A percentile compares a stretch with the other conserved stretches of the same genome.
Conservation (phyloP, 768 basidiomycete genomes). For the Omphalotus guepiniiformis region DNA sequence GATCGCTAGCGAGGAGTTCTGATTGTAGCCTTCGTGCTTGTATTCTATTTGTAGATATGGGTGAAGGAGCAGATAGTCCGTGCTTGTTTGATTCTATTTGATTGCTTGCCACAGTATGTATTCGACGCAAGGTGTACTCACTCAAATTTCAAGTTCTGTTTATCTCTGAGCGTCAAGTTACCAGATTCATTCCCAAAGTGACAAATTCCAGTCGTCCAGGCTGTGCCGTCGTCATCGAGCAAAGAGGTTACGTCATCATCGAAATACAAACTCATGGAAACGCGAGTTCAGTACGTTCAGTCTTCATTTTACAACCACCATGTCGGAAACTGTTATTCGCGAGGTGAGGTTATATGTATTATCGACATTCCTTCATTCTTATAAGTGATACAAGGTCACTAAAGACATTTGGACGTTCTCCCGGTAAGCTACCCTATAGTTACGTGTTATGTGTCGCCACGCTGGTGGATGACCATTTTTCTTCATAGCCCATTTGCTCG, state of each 20-base stretch:
- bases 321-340: slow-evolving; percentile 29
- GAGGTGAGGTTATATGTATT: slow-evolving; percentile 27
- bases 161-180: no score
- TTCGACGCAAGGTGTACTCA: not conserved
- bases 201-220: no score
- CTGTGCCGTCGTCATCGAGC: no score
- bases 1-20: slow-evolving; percentile 47
- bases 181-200: no score
- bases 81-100: no score
- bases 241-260: not conserved
- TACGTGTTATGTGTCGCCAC: no score
- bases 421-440: slow-evolving; percentile 40
- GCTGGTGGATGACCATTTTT: not conserved
- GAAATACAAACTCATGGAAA: not conserved
- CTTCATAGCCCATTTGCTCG: slow-evolving; percentile 58
- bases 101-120: no score
- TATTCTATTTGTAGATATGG: no score
- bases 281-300: not conserved
- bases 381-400: slow-evolving; percentile 30
- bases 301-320: not conserved
- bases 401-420: slow-evolving; percentile 66
- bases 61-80: no score
- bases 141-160: no score
- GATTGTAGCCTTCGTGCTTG: not conserved
- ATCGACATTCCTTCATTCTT: not conserved